A percentile compares a stretch with the other conserved stretches of the same genome.
Evolutionary conservation across 1,284 basidiomycete species (phyloP).

Genomic region (Heliocybe sulcata): DNA sequence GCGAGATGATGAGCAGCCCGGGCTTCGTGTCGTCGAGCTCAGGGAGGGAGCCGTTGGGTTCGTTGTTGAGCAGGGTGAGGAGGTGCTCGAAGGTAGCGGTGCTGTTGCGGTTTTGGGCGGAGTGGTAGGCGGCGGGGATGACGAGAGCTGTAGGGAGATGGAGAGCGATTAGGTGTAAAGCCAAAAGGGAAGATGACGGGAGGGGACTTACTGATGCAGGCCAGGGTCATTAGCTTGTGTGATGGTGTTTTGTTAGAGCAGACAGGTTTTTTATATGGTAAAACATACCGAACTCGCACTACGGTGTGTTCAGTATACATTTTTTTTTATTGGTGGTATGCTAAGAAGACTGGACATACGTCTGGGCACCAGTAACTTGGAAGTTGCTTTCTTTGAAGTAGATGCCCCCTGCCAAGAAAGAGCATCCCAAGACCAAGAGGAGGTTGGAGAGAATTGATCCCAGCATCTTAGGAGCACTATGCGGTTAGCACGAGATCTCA

Average conservation of each 20-base stretch:
- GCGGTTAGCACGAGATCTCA: not conserved
- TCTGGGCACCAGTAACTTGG: conserved; percentile 79
- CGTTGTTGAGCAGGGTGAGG: conserved; percentile 1
- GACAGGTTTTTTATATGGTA: conserved; percentile 3
- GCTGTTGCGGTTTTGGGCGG: conserved; percentile 25
- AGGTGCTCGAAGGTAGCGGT: conserved; percentile 2
- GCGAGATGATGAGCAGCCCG: conserved; percentile 73
- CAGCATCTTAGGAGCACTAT: conserved; percentile 54
- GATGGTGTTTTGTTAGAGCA: conserved; percentile 6
- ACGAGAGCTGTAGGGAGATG: conserved; percentile 53
- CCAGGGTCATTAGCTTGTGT: conserved; percentile 75
- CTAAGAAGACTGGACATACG: conserved; percentile 33
- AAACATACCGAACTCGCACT: conserved; percentile 56
- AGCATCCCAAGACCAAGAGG: conserved; percentile 82
- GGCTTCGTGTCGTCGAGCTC: conserved; percentile 13
- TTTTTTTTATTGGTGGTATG: not conserved
- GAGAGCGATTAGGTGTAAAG: conserved; percentile 2
- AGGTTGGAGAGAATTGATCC: conserved; percentile 88
- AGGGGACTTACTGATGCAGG: conserved; percentile 69
- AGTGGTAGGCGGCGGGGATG: conserved; percentile 86
- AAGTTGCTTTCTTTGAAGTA: conserved; percentile 67
- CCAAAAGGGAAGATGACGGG: conserved; percentile 1
- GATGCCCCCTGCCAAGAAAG: conserved; percentile 79
- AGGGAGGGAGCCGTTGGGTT: not conserved
- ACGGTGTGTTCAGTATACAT: no score